A percentile compares a stretch with the other conserved stretches of the same genome.
Evolutionary conservation across 306 rosid species (phyloP).

Genomic region (Vigna radiata): DNA sequence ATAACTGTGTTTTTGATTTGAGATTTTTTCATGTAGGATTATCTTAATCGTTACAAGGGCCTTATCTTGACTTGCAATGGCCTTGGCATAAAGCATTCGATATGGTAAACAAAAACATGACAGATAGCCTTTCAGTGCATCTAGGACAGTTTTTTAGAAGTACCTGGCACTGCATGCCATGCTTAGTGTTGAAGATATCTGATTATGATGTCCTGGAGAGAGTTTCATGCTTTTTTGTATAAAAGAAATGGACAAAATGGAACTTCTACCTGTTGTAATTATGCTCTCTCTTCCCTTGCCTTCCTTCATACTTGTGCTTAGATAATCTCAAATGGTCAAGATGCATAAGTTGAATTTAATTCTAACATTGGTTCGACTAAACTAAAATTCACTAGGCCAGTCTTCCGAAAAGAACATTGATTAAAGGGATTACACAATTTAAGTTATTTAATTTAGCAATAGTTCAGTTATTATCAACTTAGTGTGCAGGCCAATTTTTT

Average conservation of each 20-base stretch:
- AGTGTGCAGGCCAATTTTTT: too few relatives aligned
- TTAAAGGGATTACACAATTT: too few relatives aligned
- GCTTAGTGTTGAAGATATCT: slow-evolving; percentile 27
- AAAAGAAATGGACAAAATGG: slow-evolving; percentile 32
- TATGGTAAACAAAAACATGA: slow-evolving; percentile 58
- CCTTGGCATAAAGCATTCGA: slow-evolving; percentile 87
- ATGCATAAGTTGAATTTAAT: too few relatives aligned
- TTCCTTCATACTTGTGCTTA: slow-evolving; percentile 38
- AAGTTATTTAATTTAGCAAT: too few relatives aligned
- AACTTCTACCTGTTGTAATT: slow-evolving; percentile 35
- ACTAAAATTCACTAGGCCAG: too few relatives aligned
- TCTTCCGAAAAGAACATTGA: too few relatives aligned
- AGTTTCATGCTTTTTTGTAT: slow-evolving; percentile 44
- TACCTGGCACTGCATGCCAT: slow-evolving; percentile 54
- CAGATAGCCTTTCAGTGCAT: slow-evolving; percentile 50
- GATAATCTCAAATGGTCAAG: neutral
- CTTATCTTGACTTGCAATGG: slow-evolving; percentile 98
- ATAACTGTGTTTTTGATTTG: slow-evolving; percentile 26
- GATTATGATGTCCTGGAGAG: slow-evolving; percentile 45
- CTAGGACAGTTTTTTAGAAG: slow-evolving; percentile 51
- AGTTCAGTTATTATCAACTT: too few relatives aligned
- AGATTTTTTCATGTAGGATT: slow-evolving; percentile 65
- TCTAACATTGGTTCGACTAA: too few relatives aligned
- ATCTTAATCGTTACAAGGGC: slow-evolving; percentile 93
- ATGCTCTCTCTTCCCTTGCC: slow-evolving; percentile 28